Percentiles rank a stretch among this genome's conserved stretches.
These are phyloP conservation scores for Ceriops zippeliana DNA, from an alignment of 345 rosid genomes.

Conservation along the genomic window DNA sequence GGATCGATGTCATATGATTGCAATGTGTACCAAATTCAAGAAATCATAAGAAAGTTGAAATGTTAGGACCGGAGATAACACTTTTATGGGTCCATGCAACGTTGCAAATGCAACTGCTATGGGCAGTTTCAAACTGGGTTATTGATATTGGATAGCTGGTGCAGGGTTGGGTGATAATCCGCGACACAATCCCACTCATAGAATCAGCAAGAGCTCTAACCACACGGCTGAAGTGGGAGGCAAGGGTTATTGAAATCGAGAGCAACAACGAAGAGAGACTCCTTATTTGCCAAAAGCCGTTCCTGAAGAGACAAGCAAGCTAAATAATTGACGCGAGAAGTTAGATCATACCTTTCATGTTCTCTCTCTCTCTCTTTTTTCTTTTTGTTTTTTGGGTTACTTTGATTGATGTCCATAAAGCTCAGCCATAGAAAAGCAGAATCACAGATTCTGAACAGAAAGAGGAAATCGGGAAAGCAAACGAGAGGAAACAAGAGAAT, in stretches of 20 bases:
- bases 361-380: constrained; percentile 33
- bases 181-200: constrained; percentile 63
- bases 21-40: not conserved
- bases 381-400: constrained; percentile 6
- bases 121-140: not conserved
- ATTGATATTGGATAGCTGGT: constrained; percentile 11
- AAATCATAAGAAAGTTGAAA: not conserved
- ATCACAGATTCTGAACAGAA: constrained; percentile 36
- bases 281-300: constrained; percentile 92
- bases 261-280: constrained; percentile 86
- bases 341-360: constrained; percentile 23
- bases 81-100: not conserved
- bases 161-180: constrained; percentile 97
- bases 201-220: constrained; percentile 72
- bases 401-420: constrained; percentile 30
- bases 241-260: constrained; percentile 76
- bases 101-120: not conserved
- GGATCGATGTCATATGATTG: not conserved
- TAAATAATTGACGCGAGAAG: constrained; percentile 20
- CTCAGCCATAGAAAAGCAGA: constrained; percentile 21
- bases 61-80: not conserved
- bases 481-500: constrained; percentile 28
- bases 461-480: constrained; percentile 38
- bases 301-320: constrained; percentile 60
- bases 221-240: constrained; percentile 86